Percentiles rank a stretch among this genome's conserved stretches.
Evolutionary conservation across 2,329 filamentous ascomycete species (phyloP).

Genomic region (Fonsecaea multimorphosa): DNA sequence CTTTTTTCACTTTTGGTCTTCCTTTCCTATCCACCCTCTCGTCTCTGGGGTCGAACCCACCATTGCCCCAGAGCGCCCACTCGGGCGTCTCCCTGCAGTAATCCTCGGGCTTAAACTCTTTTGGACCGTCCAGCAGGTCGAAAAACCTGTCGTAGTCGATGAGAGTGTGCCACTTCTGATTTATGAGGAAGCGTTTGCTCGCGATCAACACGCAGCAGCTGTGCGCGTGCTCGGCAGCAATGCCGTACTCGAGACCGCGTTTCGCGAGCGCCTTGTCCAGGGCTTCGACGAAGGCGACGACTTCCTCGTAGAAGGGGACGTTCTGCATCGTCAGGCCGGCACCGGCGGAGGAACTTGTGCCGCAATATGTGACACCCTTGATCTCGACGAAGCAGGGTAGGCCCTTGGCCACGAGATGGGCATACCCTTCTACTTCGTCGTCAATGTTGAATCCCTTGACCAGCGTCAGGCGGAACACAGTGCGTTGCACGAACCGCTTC

Average conservation of each 20-base stretch:
- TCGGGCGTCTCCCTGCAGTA: slow-evolving; percentile 90
- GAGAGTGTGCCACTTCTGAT: slow-evolving; percentile 84
- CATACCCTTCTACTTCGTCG: slow-evolving; percentile 89
- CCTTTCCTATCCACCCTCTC: slow-evolving; percentile 87
- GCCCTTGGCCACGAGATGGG: slow-evolving; percentile 81
- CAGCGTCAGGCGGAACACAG: slow-evolving; percentile 91
- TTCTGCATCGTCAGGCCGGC: slow-evolving; percentile 96
- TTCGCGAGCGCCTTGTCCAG: slow-evolving; percentile 71
- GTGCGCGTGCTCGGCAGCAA: slow-evolving; percentile 93
- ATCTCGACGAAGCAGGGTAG: slow-evolving; percentile 92
- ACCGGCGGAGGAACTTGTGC: slow-evolving; percentile 80
- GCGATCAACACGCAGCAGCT: slow-evolving; percentile 91
- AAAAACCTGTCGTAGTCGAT: slow-evolving; percentile 95
- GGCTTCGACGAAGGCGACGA: slow-evolving; percentile 78
- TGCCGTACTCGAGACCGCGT: slow-evolving; percentile 80
- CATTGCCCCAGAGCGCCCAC: slow-evolving; percentile 94
- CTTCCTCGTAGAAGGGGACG: slow-evolving; percentile 93
- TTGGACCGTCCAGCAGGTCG: slow-evolving; percentile 75
- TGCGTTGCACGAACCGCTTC: slow-evolving; percentile 83
- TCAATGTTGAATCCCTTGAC: slow-evolving; percentile 99
- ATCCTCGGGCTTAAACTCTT: slow-evolving; percentile 82
- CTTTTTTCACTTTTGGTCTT: slow-evolving; percentile 31
- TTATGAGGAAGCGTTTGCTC: slow-evolving; percentile 75
- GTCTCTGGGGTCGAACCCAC: slow-evolving; percentile 91
- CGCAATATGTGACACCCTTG: slow-evolving; percentile 90